Evolutionary conservation across 192 early-diverging fungal species (phyloP).

Genomic region (Bifiguratus adelaidae): DNA sequence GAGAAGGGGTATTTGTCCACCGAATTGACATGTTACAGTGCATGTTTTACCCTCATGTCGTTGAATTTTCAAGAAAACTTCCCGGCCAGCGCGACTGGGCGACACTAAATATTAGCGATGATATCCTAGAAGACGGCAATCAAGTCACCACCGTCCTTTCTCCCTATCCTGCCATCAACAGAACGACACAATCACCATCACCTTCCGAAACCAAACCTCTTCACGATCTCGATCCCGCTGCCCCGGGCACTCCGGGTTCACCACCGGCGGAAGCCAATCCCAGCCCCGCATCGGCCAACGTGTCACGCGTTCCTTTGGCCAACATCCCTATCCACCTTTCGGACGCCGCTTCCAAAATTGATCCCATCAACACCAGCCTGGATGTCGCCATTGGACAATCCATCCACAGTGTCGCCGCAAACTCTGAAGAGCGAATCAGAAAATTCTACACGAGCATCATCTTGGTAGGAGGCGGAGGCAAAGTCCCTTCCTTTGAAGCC

Average conservation of each 20-base stretch:
- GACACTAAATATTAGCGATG: neutral
- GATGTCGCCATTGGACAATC: constrained; percentile 62
- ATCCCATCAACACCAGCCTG: constrained; percentile 31
- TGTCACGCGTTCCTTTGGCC: too few species aligned
- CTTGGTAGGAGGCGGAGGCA: constrained; percentile 76
- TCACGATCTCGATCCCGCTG: neutral
- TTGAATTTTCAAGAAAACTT: constrained; percentile 12
- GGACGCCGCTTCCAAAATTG: neutral
- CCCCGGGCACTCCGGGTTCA: neutral
- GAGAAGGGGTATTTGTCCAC: neutral
- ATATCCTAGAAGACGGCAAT: neutral
- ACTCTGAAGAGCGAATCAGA: constrained; percentile 56
- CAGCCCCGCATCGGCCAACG: constrained; percentile 9
- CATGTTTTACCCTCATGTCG: constrained; percentile 30
- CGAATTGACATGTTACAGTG: constrained; percentile 6
- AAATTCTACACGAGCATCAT: constrained; percentile 71
- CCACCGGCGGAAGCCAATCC: constrained; percentile 7
- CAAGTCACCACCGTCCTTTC: neutral
- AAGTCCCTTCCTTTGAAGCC: constrained; percentile 52
- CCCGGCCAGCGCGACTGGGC: neutral
- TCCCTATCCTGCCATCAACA: neutral
- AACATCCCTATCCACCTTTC: too few species aligned
- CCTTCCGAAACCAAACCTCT: neutral
- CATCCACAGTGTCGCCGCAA: constrained; percentile 39
- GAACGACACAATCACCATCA: neutral